phyloP scores from a whole-genome alignment of 139 green algal species.

The Haematococcus sp. region DNA sequence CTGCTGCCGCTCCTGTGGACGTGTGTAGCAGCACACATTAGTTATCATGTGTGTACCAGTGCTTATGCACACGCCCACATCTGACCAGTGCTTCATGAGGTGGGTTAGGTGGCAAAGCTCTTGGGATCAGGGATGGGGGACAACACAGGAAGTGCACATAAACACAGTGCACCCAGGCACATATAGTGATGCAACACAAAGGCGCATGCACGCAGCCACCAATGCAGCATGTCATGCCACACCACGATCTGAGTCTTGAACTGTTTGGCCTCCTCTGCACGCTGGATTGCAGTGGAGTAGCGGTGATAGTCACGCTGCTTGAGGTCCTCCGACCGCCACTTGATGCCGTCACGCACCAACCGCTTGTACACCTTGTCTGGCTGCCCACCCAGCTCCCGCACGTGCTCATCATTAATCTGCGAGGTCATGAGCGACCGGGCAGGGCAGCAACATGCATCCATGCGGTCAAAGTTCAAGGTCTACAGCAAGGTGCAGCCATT shows the following conservation, averaged over 20 bases:
- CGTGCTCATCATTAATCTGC: slow-evolving; percentile 36
- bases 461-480: background rate
- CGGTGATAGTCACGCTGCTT: no score
- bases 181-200: no score
- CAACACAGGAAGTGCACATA: background rate
- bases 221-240: background rate
- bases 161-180: no score
- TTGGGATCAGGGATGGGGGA: background rate
- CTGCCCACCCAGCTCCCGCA: slow-evolving; percentile 68
- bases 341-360: slow-evolving; percentile 50
- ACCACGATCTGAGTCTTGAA: background rate
- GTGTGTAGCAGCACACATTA: background rate
- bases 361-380: slow-evolving; percentile 76
- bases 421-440: slow-evolving; percentile 32
- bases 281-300: no score
- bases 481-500: background rate
- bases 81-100: no score
- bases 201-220: no score
- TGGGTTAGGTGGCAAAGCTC: no score
- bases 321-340: slow-evolving; percentile 9
- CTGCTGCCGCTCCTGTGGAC: slow-evolving; percentile 35
- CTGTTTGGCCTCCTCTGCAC: background rate
- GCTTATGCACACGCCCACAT: background rate
- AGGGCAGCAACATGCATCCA: no score
- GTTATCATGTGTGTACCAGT: no score